Evolutionary conservation across 2,329 filamentous ascomycete species (phyloP).

Genomic region (Neonectria faginata): DNA sequence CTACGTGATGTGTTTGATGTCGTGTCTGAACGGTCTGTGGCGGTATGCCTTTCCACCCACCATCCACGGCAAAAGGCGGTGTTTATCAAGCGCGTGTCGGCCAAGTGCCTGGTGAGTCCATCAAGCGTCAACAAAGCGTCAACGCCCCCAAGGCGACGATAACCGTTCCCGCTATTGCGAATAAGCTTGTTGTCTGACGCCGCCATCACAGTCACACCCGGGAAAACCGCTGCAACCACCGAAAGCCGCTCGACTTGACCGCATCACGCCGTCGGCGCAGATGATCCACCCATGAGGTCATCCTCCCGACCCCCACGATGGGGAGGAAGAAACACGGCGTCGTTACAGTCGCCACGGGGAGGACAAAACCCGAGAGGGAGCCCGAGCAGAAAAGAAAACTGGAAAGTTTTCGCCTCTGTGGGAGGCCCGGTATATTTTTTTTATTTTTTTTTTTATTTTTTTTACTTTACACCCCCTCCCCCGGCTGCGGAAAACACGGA

Average conservation of each 20-base stretch:
- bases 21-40: background rate
- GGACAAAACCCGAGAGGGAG: too few species aligned
- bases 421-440: background rate
- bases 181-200: conserved; percentile 16
- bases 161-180: conserved; percentile 19
- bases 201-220: background rate
- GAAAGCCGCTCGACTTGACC: background rate
- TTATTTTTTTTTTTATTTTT: too few species aligned
- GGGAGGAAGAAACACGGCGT: too few species aligned
- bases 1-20: conserved; percentile 1
- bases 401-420: background rate
- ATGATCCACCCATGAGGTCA: conserved; percentile 46
- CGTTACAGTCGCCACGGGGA: background rate
- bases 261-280: conserved; percentile 38
- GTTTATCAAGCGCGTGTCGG: background rate
- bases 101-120: too few species aligned
- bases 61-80: background rate
- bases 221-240: conserved; percentile 1
- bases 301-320: conserved; percentile 19
- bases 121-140: background rate
- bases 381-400: too few species aligned
- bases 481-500: background rate
- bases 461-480: background rate
- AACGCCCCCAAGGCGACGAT: conserved; percentile 10
- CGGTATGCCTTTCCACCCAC: background rate